phyloP scores from a whole-genome alignment of 768 basidiomycete species.

The Phylloporus arenicola region DNA sequence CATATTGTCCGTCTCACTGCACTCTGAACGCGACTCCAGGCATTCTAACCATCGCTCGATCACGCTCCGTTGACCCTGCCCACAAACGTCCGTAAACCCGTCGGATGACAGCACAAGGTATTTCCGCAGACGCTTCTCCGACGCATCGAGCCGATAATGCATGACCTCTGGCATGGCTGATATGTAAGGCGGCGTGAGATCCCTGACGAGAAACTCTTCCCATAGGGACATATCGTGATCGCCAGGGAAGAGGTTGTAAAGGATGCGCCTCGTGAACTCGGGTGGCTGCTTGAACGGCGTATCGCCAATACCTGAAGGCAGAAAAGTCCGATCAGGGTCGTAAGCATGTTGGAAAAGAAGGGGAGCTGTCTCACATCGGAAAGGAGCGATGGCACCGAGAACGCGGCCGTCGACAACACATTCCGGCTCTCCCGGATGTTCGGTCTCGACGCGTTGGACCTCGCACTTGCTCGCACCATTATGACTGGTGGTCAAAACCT shows the following conservation, averaged over 20 bases:
- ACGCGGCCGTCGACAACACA: slow-evolving; percentile 63
- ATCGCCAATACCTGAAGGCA: slow-evolving; percentile 54
- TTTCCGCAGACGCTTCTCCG: slow-evolving; percentile 30
- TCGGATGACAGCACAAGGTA: slow-evolving; percentile 64
- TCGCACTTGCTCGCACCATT: slow-evolving; percentile 67
- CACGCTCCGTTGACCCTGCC: slow-evolving; percentile 41
- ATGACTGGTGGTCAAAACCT: slow-evolving; percentile 59
- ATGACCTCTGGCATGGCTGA: slow-evolving; percentile 59
- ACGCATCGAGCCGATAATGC: slow-evolving; percentile 43
- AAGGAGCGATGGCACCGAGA: slow-evolving; percentile 73
- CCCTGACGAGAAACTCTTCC: slow-evolving; percentile 63
- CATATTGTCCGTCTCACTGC: slow-evolving; percentile 36
- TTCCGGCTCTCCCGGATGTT: slow-evolving; percentile 68
- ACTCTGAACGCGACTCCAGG: slow-evolving; percentile 30
- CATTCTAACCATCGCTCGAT: slow-evolving; percentile 49
- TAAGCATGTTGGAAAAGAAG: slow-evolving; percentile 5
- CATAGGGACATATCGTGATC: slow-evolving; percentile 56
- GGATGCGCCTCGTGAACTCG: slow-evolving; percentile 56
- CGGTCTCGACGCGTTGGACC: slow-evolving; percentile 53
- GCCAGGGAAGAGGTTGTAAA: slow-evolving; percentile 62
- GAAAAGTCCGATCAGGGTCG: slow-evolving; percentile 5
- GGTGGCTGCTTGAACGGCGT: slow-evolving; percentile 73
- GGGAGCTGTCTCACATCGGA: slow-evolving; percentile 52
- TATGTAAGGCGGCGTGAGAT: slow-evolving; percentile 62
- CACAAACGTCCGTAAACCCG: slow-evolving; percentile 60